Evolutionary conservation across 2,329 filamentous ascomycete genomes (phyloP), one percentile per base, ranked within the genome.

Genomic region (Didymella glomerata): DNA sequence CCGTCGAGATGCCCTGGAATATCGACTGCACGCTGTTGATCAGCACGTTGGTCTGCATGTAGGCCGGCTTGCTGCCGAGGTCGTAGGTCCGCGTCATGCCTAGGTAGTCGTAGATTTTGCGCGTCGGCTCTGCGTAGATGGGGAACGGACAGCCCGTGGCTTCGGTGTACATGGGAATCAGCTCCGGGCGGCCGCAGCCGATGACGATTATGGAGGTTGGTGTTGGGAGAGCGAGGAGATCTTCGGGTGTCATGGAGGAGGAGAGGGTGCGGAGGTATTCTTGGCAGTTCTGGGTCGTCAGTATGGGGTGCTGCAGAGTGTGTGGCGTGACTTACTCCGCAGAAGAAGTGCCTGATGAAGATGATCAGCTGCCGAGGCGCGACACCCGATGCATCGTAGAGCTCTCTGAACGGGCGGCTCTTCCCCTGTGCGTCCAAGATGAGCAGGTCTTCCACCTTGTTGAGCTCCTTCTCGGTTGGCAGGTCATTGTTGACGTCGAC

Each of bases 301-400:
- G 60, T 32, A 32, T 30, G 30, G 25, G 14, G n/a, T n/a, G n/a
- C 18, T 48, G 28, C 10, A 14, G 7, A 9, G 3, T n/a, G 27
- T 10, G 28, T n/a, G 40, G 25, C 10, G 13, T 22, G 10, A 83
- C 88, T 76, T 82, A 91, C 90, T 34, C 89, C 89, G 72, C 90
- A 93, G 81, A 91, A 92, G 77, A 93, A 93, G 78, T 93, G 90
- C 44, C 90, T 84, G 57, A 93, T 83, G 72, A 93, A 93, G 65
- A 93, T 86, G 41, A 92, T 77, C 30, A 93, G 81, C 27, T 91
- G 85, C 2, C 87, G 62, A 1, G 72, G 70, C 32, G 76, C 76
- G 9, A 73, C 68, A 14, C 71, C 75, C 6, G 71, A 68, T 44
- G 71, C 76, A 25, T 66, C 57, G 54, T 77, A 77, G 28, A 79